Percentiles rank a stretch among this genome's conserved stretches.
These are phyloP conservation scores for Erysimum cheiranthoides DNA, from an alignment of 345 rosid genomes.

Conservation along the genomic window DNA sequence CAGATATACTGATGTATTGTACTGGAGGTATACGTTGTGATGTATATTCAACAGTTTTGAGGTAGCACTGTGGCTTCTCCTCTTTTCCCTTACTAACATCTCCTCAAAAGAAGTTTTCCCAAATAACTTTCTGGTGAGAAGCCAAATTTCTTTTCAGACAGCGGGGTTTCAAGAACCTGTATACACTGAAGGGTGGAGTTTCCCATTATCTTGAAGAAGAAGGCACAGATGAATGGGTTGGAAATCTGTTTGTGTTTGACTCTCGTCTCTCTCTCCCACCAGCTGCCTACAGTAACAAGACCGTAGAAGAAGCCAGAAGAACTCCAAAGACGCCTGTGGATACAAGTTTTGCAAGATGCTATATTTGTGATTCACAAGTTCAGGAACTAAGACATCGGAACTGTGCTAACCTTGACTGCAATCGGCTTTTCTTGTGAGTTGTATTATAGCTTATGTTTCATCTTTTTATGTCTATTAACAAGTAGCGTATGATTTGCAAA, in stretches of 20 bases:
- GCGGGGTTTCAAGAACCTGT: constrained; percentile 76
- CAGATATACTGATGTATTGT: constrained; percentile 86
- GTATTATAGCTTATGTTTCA: constrained; percentile 16
- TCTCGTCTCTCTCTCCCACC: constrained; percentile 91
- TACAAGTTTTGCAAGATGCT: constrained; percentile 70
- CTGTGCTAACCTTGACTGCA: constrained; percentile 95
- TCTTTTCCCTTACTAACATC: constrained; percentile 19
- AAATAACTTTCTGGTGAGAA: constrained; percentile 31
- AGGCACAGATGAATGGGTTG: constrained; percentile 77
- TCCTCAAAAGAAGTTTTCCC: constrained; percentile 31
- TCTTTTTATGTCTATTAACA: neutral
- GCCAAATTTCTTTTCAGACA: constrained; percentile 57
- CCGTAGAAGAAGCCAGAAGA: constrained; percentile 35
- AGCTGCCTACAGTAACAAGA: constrained; percentile 55
- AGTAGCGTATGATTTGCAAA: neutral
- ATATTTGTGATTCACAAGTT: constrained; percentile 65
- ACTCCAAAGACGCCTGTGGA: constrained; percentile 44
- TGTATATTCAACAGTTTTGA: constrained; percentile 85
- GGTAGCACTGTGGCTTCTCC: constrained; percentile 52
- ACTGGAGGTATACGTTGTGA: constrained; percentile 99
- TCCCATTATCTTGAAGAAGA: constrained; percentile 82
- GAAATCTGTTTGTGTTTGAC: constrained; percentile 91
- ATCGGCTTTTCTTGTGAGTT: constrained; percentile 85
- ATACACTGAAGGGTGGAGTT: constrained; percentile 85
- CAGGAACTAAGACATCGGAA: constrained; percentile 80